Evolutionary conservation across 345 rosid species (phyloP), one percentile per base, ranked within the genome.

Genomic region (Eucalyptus camaldulensis): DNA sequence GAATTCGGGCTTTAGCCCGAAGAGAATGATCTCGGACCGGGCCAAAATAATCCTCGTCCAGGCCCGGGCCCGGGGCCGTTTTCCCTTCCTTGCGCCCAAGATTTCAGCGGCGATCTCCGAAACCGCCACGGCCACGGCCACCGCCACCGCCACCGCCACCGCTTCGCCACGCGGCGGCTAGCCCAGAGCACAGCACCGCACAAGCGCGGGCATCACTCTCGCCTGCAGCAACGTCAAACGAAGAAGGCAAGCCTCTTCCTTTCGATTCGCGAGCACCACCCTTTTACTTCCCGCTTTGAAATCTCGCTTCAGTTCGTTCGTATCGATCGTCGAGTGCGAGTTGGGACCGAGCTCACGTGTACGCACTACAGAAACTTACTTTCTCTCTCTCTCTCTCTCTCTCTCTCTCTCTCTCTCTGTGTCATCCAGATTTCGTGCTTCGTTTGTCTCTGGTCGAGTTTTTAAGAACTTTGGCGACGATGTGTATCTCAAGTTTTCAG

Each of bases 151-250:
- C 65, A 51, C 54, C 54, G 58, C 58, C 58, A 27, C 69, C 33
- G 22, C 40, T 15, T 31, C 40, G 21, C 40, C 80, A 8, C 80
- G 40, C 40, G 80, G 80, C 80, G 21, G 40, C n/a, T 1, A 13
- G 31, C 31, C 69, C 69, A 67, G 22, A 15, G 80, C 11, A 67
- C 80, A n/a, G 80, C 40, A n/a, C 17, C 76, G 40, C 72, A 13
- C 76, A n/a, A 14, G 37, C 15, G 21, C 40, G 21, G 80, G 40
- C 80, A 0, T 67, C 80, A n/a, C 80, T 7, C 11, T n/a, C 6
- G 10, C 80, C 0, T 2, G 76, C 76, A 14, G 0, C 40, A 67
- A 67, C 76, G 0, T n/a, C 40, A n/a, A n/a, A 0, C 76, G 76
- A 67, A 14, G 40, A 67, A 67, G 76, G 40, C 80, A 67, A 67